Percentiles rank a stretch among this genome's conserved stretches.
phyloP scores from a whole-genome alignment of 2,329 filamentous ascomycete genomes.

The Neofusicoccum sp. region DNA sequence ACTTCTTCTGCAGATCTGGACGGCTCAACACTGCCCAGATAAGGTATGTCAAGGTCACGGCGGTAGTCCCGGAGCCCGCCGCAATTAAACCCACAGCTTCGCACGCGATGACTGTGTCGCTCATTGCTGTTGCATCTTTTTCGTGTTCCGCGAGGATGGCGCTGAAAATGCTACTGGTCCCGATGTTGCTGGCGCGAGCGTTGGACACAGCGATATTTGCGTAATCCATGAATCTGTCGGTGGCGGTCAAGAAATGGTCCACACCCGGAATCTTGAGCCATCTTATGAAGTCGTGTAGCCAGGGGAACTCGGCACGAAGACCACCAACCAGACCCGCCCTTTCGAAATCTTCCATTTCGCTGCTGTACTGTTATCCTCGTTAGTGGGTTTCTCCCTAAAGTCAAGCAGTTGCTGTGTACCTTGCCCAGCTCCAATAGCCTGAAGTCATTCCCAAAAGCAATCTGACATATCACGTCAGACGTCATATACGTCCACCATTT shows the following conservation, averaged over 20 bases:
- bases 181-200: not conserved
- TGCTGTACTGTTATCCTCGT: too few relatives aligned
- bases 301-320: not conserved
- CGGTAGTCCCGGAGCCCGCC: slow-evolving; percentile 36
- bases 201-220: not conserved
- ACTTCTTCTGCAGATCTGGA: slow-evolving; percentile 23
- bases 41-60: slow-evolving; percentile 34
- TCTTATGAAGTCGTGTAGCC: not conserved
- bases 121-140: slow-evolving; percentile 20
- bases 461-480: slow-evolving; percentile 54
- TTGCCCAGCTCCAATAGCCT: not conserved
- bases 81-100: slow-evolving; percentile 35
- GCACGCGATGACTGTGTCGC: slow-evolving; percentile 33
- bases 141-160: not conserved
- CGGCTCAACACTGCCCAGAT: slow-evolving; percentile 32
- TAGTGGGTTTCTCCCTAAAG: too few relatives aligned
- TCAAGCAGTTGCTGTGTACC: not conserved
- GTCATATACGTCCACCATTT: slow-evolving; percentile 51
- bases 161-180: not conserved
- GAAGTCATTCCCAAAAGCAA: slow-evolving; percentile 46
- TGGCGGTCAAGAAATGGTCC: not conserved
- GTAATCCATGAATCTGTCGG: not conserved
- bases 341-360: not conserved
- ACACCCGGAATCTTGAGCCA: not conserved
- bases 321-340: not conserved